Percentiles rank a stretch among this genome's conserved stretches.
Conservation (phyloP, 345 rosid species). For the Sonneratia caseolaris region DNA sequence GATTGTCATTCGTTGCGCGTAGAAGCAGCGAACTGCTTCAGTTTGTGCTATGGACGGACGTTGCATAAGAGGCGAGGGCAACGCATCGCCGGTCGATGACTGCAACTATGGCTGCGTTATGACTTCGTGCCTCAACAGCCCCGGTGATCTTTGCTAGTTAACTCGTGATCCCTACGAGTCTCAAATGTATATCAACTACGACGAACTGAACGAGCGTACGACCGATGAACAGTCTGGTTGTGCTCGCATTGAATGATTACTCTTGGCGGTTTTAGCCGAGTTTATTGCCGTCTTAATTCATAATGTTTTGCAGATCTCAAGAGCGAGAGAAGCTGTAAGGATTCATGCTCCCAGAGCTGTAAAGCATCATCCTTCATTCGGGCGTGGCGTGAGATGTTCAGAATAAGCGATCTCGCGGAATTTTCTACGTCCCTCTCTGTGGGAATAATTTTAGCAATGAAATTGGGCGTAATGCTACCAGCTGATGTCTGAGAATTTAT, state of each 20-base stretch:
- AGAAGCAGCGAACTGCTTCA: no score
- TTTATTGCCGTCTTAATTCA: not conserved
- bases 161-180: not conserved
- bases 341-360: not conserved
- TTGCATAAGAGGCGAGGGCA: not conserved
- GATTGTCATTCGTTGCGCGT: no score
- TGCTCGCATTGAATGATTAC: no score
- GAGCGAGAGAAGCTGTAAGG: not conserved
- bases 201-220: no score
- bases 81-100: not conserved
- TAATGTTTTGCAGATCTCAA: not conserved
- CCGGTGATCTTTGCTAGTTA: not conserved
- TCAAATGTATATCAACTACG: no score
- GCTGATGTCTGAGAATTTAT: no score
- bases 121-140: not conserved
- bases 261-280: not conserved
- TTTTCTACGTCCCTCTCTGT: no score
- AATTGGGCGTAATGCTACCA: no score
- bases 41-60: not conserved
- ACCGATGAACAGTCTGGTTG: no score
- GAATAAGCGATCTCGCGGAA: no score
- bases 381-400: no score
- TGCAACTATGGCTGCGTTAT: not conserved
- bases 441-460: no score
- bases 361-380: not conserved